Percentiles rank a stretch among this genome's conserved stretches.
Conservation (phyloP, 2,329 filamentous ascomycete species). For the Talaromyces marneffei region DNA sequence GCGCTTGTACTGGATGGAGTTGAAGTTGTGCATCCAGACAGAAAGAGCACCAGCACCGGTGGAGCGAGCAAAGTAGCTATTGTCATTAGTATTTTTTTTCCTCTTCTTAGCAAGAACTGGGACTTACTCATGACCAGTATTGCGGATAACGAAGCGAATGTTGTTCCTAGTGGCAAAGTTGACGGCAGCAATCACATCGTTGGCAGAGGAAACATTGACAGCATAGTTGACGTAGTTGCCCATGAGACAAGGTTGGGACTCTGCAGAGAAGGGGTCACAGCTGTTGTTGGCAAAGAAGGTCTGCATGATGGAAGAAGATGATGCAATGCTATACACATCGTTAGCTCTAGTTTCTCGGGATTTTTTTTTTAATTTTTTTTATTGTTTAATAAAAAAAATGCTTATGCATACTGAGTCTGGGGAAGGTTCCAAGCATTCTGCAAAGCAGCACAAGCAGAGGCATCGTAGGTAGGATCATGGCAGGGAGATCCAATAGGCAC, state of each 20-base stretch:
- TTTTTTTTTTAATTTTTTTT: no score
- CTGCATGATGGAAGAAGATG: slow-evolving; percentile 30
- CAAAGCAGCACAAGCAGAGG: neutral
- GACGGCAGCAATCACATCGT: slow-evolving; percentile 8
- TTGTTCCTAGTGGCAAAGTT: slow-evolving; percentile 9
- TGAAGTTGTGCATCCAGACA: slow-evolving; percentile 48
- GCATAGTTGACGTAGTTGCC: slow-evolving; percentile 32
- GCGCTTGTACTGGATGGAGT: slow-evolving; percentile 37
- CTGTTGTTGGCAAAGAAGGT: slow-evolving; percentile 29
- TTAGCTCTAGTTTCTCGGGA: neutral
- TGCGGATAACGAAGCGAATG: slow-evolving; percentile 13
- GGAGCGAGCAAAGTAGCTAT: slow-evolving; percentile 41
- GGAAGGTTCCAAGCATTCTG: neutral
- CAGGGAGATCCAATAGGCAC: slow-evolving; percentile 30
- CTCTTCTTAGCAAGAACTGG: neutral
- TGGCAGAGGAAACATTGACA: slow-evolving; percentile 26
- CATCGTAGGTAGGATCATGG: slow-evolving; percentile 18
- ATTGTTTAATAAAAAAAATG: neutral
- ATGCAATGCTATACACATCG: slow-evolving; percentile 10
- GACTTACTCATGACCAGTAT: slow-evolving; percentile 14
- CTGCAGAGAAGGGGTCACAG: slow-evolving; percentile 26
- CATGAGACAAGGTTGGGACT: slow-evolving; percentile 21
- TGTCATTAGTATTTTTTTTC: neutral
- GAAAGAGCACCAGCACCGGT: slow-evolving; percentile 43
- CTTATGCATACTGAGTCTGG: slow-evolving; percentile 1